Percentiles rank a stretch among this genome's conserved stretches.
Conservation (phyloP, 768 basidiomycete species). For the Russula earlei region DNA sequence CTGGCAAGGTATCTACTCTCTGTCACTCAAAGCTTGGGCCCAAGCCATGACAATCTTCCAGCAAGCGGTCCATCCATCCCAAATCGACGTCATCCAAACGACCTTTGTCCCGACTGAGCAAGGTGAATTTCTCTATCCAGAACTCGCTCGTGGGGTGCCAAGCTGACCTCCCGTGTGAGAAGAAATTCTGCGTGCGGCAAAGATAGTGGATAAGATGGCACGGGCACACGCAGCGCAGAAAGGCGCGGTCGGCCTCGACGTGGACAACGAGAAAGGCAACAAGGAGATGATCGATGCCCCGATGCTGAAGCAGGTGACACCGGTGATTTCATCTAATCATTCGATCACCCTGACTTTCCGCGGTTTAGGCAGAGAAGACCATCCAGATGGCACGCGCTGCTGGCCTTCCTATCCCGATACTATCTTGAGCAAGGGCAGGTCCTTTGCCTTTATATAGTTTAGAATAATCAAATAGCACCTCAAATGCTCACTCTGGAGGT, state of each 20-base stretch:
- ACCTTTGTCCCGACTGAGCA: constrained; percentile 67
- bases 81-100: constrained; percentile 67
- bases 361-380: constrained; percentile 15
- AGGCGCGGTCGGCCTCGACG: constrained; percentile 69
- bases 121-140: constrained; percentile 35
- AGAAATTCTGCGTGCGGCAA: constrained; percentile 73
- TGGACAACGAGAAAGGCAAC: constrained; percentile 35
- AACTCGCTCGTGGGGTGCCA: not conserved
- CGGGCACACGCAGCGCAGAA: constrained; percentile 38
- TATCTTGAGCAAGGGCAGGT: not conserved
- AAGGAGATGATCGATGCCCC: constrained; percentile 89
- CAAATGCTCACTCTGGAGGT: too few relatives aligned
- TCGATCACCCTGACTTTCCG: not conserved
- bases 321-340: not conserved
- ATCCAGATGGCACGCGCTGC: constrained; percentile 11
- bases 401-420: constrained; percentile 11
- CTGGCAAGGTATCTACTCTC: constrained; percentile 62
- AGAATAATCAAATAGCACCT: too few relatives aligned
- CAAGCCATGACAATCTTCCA: constrained; percentile 24
- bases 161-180: constrained; percentile 4
- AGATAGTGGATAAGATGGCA: constrained; percentile 60
- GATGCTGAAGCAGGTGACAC: constrained; percentile 69
- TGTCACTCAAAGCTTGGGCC: not conserved
- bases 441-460: too few relatives aligned
- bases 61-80: constrained; percentile 93